Percentiles rank a stretch among this genome's conserved stretches.
Evolutionary conservation across 2,329 filamentous ascomycete species (phyloP).

Genomic region (Phyllosticta citriasiana): DNA sequence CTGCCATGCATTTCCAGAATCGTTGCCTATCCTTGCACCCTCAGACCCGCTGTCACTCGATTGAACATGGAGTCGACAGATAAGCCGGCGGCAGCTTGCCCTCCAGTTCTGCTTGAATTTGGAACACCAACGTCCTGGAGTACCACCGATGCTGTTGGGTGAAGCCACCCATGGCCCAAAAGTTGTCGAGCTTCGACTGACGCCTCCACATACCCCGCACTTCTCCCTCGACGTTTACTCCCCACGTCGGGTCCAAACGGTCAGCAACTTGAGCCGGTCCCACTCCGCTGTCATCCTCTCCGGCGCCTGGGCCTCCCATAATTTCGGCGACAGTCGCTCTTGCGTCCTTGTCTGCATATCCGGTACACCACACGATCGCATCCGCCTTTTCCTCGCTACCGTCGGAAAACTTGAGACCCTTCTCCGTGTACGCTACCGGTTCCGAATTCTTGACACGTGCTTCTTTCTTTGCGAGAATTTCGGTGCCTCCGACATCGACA

Average conservation of each 20-base stretch:
- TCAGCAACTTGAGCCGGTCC: slow-evolving; percentile 21
- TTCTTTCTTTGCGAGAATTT: slow-evolving; percentile 29
- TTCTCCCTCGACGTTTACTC: slow-evolving; percentile 27
- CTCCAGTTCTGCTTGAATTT: slow-evolving; percentile 1
- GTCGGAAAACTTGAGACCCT: slow-evolving; percentile 35
- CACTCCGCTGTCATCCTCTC: slow-evolving; percentile 11
- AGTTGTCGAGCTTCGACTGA: neutral
- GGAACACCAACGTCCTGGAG: neutral
- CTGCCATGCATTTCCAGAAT: too few relatives aligned
- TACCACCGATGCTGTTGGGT: slow-evolving; percentile 6
- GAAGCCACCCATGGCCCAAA: slow-evolving; percentile 1
- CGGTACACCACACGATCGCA: slow-evolving; percentile 38
- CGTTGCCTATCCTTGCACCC: too few relatives aligned
- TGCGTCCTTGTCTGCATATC: slow-evolving; percentile 33
- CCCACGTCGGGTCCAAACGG: slow-evolving; percentile 32
- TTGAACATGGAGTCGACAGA: neutral
- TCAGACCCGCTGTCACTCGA: neutral
- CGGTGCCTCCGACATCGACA: slow-evolving; percentile 36
- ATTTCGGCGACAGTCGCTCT: slow-evolving; percentile 17
- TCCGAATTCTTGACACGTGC: slow-evolving; percentile 23
- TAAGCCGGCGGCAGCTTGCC: neutral
- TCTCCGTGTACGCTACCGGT: slow-evolving; percentile 26
- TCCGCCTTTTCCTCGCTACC: slow-evolving; percentile 34
- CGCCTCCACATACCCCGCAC: slow-evolving; percentile 3
- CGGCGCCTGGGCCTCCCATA: slow-evolving; percentile 11